These are phyloP conservation scores for Hyparrhenia diplandra DNA, from an alignment of 176 grass and related monocot genomes.

Conservation along the genomic window DNA sequence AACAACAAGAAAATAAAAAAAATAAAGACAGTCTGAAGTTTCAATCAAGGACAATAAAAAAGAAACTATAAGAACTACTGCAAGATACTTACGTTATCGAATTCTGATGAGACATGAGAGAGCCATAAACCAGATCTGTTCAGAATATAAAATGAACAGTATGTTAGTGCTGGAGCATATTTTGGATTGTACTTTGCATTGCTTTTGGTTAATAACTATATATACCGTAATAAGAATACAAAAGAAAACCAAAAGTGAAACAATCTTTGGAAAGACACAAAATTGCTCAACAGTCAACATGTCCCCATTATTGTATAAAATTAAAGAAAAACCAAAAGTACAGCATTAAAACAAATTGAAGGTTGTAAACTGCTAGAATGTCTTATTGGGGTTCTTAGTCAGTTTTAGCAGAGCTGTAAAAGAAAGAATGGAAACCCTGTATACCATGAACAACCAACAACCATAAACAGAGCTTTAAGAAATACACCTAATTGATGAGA, in stretches of 20 bases:
- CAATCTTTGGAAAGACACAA: neutral
- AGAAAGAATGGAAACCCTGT: neutral
- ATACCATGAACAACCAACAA: neutral
- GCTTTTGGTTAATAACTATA: neutral
- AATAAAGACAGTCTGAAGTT: neutral
- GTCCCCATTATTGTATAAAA: neutral
- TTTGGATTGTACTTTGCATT: neutral
- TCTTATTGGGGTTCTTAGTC: neutral
- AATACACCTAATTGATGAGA: neutral
- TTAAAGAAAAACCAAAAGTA: neutral
- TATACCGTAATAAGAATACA: neutral
- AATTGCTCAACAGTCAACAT: neutral
- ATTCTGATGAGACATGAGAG: conserved; percentile 90
- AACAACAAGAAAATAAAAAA: neutral
- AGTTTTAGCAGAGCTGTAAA: neutral
- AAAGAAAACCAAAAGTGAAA: neutral
- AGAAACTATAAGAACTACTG: neutral
- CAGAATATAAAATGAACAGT: neutral
- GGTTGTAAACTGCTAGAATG: neutral
- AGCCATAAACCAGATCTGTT: conserved; percentile 95
- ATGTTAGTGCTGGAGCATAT: neutral
- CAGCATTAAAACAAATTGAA: neutral
- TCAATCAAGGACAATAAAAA: neutral
- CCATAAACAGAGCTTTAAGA: neutral
- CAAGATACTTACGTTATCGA: conserved; percentile 78